A percentile compares a stretch with the other conserved stretches of the same genome.
phyloP scores from a whole-genome alignment of 164 flowering plant genomes.

The Piper betle region DNA sequence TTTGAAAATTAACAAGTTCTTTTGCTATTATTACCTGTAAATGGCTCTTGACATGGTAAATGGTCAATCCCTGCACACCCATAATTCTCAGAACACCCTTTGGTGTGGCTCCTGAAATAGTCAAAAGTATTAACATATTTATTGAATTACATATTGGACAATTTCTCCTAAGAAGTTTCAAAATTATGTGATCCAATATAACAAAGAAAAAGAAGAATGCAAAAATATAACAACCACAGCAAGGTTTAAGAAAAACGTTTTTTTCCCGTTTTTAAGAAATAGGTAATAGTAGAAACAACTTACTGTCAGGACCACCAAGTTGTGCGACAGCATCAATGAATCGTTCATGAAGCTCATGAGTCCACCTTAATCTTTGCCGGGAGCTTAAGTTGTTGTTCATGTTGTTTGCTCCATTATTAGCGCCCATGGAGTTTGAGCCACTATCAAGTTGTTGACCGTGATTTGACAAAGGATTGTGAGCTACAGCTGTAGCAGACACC shows the following conservation, averaged over 20 bases:
- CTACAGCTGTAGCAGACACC: slow-evolving; percentile 29
- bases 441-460: slow-evolving; percentile 26
- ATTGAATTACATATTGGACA: not conserved
- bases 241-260: not conserved
- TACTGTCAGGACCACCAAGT: slow-evolving; percentile 94
- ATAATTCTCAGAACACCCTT: slow-evolving; percentile 93
- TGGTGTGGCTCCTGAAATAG: slow-evolving; percentile 77
- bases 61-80: slow-evolving; percentile 91
- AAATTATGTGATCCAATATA: not conserved
- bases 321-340: slow-evolving; percentile 91
- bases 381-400: slow-evolving; percentile 43
- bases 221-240: not conserved
- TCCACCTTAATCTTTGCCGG: slow-evolving; percentile 89
- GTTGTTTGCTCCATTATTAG: slow-evolving; percentile 31
- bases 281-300: slow-evolving; percentile 15
- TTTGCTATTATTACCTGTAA: slow-evolving; percentile 51
- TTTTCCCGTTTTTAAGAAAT: not conserved
- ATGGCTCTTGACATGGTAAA: slow-evolving; percentile 97
- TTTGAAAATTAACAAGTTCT: not conserved
- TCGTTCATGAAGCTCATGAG: slow-evolving; percentile 86
- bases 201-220: not conserved
- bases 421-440: slow-evolving; percentile 23
- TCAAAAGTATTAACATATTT: not conserved
- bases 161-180: not conserved
- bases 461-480: slow-evolving; percentile 16